These are phyloP conservation scores for Blastobotrys attinorum DNA, from an alignment of 805 yeast species.

Conservation along the genomic window DNA sequence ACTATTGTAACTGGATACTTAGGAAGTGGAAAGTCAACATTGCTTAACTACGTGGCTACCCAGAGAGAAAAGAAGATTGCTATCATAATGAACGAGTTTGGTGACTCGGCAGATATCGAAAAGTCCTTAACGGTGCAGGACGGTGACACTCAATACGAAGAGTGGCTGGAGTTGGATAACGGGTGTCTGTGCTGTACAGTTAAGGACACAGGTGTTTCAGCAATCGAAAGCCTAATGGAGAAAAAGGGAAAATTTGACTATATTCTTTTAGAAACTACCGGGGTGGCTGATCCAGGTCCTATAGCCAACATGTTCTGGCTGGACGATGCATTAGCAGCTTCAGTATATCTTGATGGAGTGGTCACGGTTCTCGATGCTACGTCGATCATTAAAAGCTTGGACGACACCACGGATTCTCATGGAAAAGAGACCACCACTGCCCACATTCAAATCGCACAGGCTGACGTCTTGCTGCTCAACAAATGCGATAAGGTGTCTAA, in stretches of 20 bases:
- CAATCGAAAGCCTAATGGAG: conserved; percentile 79
- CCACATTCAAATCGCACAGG: conserved; percentile 80
- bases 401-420: conserved; percentile 44
- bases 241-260: conserved; percentile 73
- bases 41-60: conserved; percentile 62
- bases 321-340: conserved; percentile 78
- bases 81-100: conserved; percentile 81
- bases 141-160: conserved; percentile 55
- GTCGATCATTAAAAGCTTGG: conserved; percentile 56
- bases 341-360: conserved; percentile 85
- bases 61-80: conserved; percentile 70
- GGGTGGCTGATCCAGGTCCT: conserved; percentile 96
- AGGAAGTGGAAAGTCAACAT: conserved; percentile 84
- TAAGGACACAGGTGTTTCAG: conserved; percentile 88
- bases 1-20: conserved; percentile 91
- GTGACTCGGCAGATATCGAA: conserved; percentile 85
- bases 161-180: conserved; percentile 94
- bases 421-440: conserved; percentile 62
- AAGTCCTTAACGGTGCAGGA: conserved; percentile 67
- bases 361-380: conserved; percentile 70
- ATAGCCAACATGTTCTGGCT: conserved; percentile 97
- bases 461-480: conserved; percentile 75
- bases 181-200: conserved; percentile 97
- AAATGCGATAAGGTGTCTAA: conserved; percentile 51
- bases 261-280: conserved; percentile 89